These are phyloP conservation scores for Phlebiopsis flavidoalba DNA, from an alignment of 768 basidiomycete genomes.

Conservation along the genomic window DNA sequence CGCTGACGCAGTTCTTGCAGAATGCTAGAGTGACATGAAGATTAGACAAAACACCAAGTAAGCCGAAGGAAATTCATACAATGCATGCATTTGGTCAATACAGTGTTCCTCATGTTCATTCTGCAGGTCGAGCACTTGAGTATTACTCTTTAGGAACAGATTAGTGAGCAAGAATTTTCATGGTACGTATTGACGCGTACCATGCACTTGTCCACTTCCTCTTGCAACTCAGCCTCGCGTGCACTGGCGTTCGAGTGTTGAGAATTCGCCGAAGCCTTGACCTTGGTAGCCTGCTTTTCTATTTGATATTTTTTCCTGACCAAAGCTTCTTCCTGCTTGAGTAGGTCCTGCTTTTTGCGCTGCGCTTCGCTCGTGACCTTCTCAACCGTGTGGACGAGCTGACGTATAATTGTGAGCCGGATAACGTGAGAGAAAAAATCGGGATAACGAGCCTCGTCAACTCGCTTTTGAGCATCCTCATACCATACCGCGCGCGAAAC, in stretches of 20 bases:
- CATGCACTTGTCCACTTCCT: constrained; percentile 55
- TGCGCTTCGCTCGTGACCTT: constrained; percentile 32
- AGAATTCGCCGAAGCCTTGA: constrained; percentile 33
- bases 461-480: constrained; percentile 22
- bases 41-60: neutral
- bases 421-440: neutral
- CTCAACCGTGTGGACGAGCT: constrained; percentile 8
- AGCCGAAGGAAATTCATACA: constrained; percentile 46
- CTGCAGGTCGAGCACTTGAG: constrained; percentile 89
- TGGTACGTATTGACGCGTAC: constrained; percentile 26
- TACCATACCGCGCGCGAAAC: neutral
- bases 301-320: constrained; percentile 43
- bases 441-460: constrained; percentile 33
- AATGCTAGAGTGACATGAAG: constrained; percentile 53
- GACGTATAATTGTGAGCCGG: neutral
- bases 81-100: constrained; percentile 88
- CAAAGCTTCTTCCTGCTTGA: constrained; percentile 44
- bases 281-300: constrained; percentile 42
- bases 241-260: constrained; percentile 23
- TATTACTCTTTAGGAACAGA: constrained; percentile 48
- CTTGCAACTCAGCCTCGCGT: constrained; percentile 34
- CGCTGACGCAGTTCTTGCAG: constrained; percentile 79
- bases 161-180: neutral
- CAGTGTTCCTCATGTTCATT: constrained; percentile 67
- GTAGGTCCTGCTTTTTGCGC: constrained; percentile 32